Conservation (phyloP, 345 rosid species). For the Anastatica hierochuntica region DNA sequence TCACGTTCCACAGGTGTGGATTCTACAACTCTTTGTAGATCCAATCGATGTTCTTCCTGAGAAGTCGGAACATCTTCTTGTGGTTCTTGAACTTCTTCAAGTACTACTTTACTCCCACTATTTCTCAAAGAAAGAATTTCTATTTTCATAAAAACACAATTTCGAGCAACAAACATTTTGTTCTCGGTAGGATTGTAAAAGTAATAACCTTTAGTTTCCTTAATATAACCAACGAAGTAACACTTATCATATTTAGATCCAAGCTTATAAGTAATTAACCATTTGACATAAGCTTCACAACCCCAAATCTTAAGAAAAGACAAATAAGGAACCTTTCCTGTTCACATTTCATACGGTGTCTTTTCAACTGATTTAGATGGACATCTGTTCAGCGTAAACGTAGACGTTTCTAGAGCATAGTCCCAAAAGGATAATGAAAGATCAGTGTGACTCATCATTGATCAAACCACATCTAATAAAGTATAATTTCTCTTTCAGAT, state of each 20-base stretch:
- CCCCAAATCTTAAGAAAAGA: background rate
- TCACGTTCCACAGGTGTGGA: background rate
- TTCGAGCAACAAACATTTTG: background rate
- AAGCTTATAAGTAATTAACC: background rate
- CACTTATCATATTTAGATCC: background rate
- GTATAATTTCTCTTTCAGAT: background rate
- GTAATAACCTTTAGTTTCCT: too few species aligned
- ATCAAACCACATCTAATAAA: background rate
- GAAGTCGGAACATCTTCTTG: background rate
- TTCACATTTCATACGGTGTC: background rate
- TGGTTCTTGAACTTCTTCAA: background rate
- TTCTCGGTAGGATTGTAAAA: background rate
- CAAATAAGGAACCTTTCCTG: background rate
- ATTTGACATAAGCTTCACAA: background rate
- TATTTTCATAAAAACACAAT: background rate
- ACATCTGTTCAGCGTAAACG: background rate
- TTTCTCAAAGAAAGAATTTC: background rate
- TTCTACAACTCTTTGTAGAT: background rate
- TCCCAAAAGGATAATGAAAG: background rate
- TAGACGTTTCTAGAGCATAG: background rate
- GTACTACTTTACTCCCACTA: background rate
- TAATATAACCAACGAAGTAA: background rate
- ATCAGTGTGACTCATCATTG: background rate
- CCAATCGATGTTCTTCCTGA: background rate
- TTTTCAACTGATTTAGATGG: background rate